Percentiles rank a stretch among this genome's conserved stretches.
phyloP scores from a whole-genome alignment of 1,284 basidiomycete species.

The Inonotus hispidus region DNA sequence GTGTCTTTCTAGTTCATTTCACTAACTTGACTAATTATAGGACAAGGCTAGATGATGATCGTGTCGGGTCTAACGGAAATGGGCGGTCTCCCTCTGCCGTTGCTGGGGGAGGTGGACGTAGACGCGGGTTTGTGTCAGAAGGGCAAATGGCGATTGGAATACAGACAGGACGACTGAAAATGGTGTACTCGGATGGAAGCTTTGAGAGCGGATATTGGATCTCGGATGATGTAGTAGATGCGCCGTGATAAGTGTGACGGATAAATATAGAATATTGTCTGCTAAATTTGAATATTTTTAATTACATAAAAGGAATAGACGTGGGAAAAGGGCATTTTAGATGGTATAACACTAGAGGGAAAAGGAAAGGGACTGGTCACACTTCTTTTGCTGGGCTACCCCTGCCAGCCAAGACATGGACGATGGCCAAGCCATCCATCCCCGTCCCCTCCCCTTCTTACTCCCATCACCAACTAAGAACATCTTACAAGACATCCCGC shows the following conservation, averaged over 20 bases:
- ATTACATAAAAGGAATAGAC: neutral
- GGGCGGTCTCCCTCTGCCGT: neutral
- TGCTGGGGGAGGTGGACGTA: neutral
- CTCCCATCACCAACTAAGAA: neutral
- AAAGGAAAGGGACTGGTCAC: neutral
- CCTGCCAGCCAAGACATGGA: neutral
- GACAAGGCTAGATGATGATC: constrained; percentile 11
- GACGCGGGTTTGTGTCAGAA: neutral
- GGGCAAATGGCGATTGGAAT: constrained; percentile 53
- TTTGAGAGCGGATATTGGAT: constrained; percentile 34
- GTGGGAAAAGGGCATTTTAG: neutral
- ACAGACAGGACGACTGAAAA: constrained; percentile 59
- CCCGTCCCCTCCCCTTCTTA: neutral
- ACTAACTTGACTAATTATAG: constrained; percentile 9
- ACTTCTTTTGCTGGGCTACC: neutral
- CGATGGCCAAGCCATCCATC: neutral
- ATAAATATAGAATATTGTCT: neutral
- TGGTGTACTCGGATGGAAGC: constrained; percentile 56
- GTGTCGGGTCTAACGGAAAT: constrained; percentile 2
- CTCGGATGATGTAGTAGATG: neutral
- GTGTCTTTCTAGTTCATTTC: neutral
- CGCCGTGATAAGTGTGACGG: neutral
- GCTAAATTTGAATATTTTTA: neutral
- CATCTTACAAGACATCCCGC: neutral
- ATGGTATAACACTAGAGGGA: neutral